Percentiles rank a stretch among this genome's conserved stretches.
phyloP scores from a whole-genome alignment of 768 basidiomycete species.

The Tricholoma matsutake region DNA sequence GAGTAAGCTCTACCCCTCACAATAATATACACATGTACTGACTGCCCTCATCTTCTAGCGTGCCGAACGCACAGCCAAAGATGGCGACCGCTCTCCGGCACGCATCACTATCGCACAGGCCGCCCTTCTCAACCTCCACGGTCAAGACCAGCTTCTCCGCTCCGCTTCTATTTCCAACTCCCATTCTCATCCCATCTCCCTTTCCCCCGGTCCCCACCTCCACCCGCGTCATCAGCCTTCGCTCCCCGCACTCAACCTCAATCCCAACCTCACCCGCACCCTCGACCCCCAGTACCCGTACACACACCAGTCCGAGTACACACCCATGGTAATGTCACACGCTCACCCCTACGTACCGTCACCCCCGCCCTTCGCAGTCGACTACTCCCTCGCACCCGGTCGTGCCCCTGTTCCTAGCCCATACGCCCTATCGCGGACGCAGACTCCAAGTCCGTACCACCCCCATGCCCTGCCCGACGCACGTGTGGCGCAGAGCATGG shows the following conservation, averaged over 20 bases:
- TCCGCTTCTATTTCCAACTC: neutral
- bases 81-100: constrained; percentile 60
- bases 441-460: constrained; percentile 8
- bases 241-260: neutral
- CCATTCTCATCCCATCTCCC: constrained; percentile 8
- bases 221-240: neutral
- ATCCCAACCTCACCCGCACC: constrained; percentile 1
- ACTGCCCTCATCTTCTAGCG: constrained; percentile 39
- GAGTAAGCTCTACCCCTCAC: constrained; percentile 42
- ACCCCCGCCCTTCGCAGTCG: constrained; percentile 32
- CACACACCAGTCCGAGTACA: constrained; percentile 13
- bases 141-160: constrained; percentile 46
- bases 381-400: constrained; percentile 36
- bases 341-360: constrained; percentile 1
- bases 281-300: constrained; percentile 4
- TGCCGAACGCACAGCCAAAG: constrained; percentile 54
- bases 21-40: neutral
- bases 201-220: neutral
- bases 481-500: constrained; percentile 19
- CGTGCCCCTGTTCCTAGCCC: constrained; percentile 6
- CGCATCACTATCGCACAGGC: constrained; percentile 78
- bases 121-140: constrained; percentile 70
- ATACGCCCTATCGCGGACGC: constrained; percentile 2
- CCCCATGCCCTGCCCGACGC: constrained; percentile 14
- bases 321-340: constrained; percentile 24